Conservation (phyloP, 176 grass and related monocot species). For the Metroxylon sagu region DNA sequence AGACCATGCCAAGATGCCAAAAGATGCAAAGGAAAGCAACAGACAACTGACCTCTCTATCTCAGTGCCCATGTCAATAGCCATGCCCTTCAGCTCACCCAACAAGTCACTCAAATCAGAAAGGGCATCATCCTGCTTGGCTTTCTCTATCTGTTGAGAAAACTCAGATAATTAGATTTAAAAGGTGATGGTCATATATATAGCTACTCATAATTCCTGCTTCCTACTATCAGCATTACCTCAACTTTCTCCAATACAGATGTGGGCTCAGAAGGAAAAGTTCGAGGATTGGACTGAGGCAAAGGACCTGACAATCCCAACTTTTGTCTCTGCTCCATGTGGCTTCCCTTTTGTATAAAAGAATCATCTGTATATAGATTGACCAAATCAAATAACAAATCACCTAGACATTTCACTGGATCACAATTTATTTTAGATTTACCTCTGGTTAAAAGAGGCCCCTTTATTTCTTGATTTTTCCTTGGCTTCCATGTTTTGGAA, state of each 20-base stretch:
- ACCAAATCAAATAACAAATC: constrained; percentile 8
- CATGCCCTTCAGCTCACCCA: constrained; percentile 76
- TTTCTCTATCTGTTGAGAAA: constrained; percentile 55
- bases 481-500: constrained; percentile 77
- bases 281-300: constrained; percentile 28
- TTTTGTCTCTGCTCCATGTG: constrained; percentile 74
- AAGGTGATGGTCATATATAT: background rate
- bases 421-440: constrained; percentile 7
- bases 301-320: constrained; percentile 40
- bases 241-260: constrained; percentile 53
- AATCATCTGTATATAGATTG: constrained; percentile 52
- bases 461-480: constrained; percentile 49
- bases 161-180: constrained; percentile 7
- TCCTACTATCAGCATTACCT: constrained; percentile 34
- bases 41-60: constrained; percentile 47
- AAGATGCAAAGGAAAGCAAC: background rate
- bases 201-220: background rate
- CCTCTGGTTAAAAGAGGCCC: constrained; percentile 68
- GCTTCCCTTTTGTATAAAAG: constrained; percentile 52
- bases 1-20: background rate
- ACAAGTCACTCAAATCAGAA: constrained; percentile 64
- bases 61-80: constrained; percentile 85
- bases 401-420: background rate
- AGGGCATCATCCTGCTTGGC: constrained; percentile 77
- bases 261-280: constrained; percentile 36